Evolutionary conservation across 257 asterid genomes (phyloP).

Genomic region (Cinchona pubescens): DNA sequence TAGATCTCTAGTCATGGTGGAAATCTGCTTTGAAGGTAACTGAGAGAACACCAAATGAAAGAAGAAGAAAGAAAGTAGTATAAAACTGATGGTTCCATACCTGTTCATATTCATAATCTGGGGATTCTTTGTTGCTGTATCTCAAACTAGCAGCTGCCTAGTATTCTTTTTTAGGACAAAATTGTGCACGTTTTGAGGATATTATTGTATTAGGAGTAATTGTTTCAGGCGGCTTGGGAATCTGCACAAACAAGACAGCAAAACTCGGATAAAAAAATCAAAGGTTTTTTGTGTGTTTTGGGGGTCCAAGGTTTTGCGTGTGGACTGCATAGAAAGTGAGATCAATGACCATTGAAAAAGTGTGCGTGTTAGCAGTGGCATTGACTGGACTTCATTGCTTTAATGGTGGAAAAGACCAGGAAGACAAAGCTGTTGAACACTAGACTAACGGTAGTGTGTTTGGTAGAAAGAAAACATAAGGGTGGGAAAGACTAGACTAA

Average conservation of each 20-base stretch:
- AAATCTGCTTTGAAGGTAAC: slow-evolving; percentile 17
- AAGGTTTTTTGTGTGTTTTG: neutral
- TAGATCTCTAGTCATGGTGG: slow-evolving; percentile 21
- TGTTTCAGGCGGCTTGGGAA: neutral
- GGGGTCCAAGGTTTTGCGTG: neutral
- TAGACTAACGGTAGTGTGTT: neutral
- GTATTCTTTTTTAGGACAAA: neutral
- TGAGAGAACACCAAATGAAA: slow-evolving; percentile 23
- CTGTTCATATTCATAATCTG: slow-evolving; percentile 15
- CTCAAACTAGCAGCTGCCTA: neutral
- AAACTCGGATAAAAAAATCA: neutral
- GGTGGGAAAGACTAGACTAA: neutral
- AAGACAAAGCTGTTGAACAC: neutral
- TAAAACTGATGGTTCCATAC: slow-evolving; percentile 13
- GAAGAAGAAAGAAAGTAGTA: slow-evolving; percentile 6
- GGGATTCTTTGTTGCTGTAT: neutral
- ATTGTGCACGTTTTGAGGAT: neutral
- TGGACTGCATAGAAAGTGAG: neutral
- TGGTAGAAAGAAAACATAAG: neutral
- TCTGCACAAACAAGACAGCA: neutral
- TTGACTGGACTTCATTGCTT: slow-evolving; percentile 21
- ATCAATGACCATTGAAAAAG: slow-evolving; percentile 10
- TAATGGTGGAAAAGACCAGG: neutral
- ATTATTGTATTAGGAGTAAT: neutral
- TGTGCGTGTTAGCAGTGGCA: slow-evolving; percentile 14